phyloP scores from a whole-genome alignment of 2,329 filamentous ascomycete species.

The Arthroderma sp. region DNA sequence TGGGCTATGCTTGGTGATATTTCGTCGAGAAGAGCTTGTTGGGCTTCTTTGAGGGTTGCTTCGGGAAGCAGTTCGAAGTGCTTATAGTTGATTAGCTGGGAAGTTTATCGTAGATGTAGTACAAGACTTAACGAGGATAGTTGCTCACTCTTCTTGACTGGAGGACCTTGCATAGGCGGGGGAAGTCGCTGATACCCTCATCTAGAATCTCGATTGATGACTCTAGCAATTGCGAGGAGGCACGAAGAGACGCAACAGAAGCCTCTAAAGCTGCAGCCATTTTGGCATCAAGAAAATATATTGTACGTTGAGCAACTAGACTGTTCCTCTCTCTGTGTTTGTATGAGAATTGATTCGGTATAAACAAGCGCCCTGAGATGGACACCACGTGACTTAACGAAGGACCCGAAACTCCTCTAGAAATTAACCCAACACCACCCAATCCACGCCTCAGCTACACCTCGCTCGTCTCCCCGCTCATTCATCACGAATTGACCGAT shows the following conservation, averaged over 20 bases:
- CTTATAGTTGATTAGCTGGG: constrained; percentile 28
- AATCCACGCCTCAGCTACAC: constrained; percentile 1
- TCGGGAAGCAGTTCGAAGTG: constrained; percentile 91
- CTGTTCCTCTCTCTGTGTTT: not conserved
- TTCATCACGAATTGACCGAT: not conserved
- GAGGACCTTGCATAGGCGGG: constrained; percentile 48
- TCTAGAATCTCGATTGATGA: constrained; percentile 51
- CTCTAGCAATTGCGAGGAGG: constrained; percentile 48
- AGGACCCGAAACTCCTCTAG: constrained; percentile 8
- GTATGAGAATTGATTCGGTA: no score
- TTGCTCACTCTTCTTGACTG: constrained; percentile 46
- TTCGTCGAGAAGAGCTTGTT: constrained; percentile 72
- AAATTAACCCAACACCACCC: constrained; percentile 1
- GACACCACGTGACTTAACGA: constrained; percentile 6
- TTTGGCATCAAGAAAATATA: not conserved
- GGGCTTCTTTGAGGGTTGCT: constrained; percentile 65
- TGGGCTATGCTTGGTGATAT: constrained; percentile 75
- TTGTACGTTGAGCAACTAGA: not conserved
- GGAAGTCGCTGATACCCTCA: constrained; percentile 49
- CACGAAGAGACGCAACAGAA: constrained; percentile 47
- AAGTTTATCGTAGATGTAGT: not conserved
- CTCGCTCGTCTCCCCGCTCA: constrained; percentile 1
- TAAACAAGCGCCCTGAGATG: not conserved
- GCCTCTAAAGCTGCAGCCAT: constrained; percentile 40
- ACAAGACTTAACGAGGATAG: not conserved